phyloP scores from a whole-genome alignment of 2,329 filamentous ascomycete species.

The Blastomyces gilchristii region DNA sequence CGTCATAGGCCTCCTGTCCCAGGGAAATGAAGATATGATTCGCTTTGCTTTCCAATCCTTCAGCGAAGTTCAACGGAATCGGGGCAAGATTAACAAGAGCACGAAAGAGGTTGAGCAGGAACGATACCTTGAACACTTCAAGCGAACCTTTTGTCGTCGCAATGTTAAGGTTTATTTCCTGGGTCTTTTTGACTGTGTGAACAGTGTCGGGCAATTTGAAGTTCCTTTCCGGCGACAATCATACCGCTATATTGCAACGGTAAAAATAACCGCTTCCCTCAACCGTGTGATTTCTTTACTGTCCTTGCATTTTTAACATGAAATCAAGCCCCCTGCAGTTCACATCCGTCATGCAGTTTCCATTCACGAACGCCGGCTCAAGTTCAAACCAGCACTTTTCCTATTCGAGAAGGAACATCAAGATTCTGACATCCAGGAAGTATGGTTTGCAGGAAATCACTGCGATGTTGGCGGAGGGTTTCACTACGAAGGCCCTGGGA shows the following conservation, averaged over 20 bases:
- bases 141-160: slow-evolving; percentile 40
- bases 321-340: slow-evolving; percentile 31
- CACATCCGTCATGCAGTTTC: slow-evolving; percentile 45
- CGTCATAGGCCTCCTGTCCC: slow-evolving; percentile 40
- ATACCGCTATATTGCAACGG: slow-evolving; percentile 27
- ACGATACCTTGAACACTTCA: slow-evolving; percentile 35
- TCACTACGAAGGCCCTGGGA: slow-evolving; percentile 26
- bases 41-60: slow-evolving; percentile 37
- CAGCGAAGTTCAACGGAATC: slow-evolving; percentile 25
- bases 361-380: slow-evolving; percentile 45
- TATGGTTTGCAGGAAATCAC: slow-evolving; percentile 48
- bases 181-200: slow-evolving; percentile 48
- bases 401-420: slow-evolving; percentile 19
- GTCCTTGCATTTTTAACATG: slow-evolving; percentile 1
- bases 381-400: slow-evolving; percentile 45
- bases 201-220: slow-evolving; percentile 35
- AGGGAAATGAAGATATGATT: slow-evolving; percentile 46
- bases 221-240: slow-evolving; percentile 31
- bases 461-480: slow-evolving; percentile 47
- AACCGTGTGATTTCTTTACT: slow-evolving; percentile 15
- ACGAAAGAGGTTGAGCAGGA: slow-evolving; percentile 14
- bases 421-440: slow-evolving; percentile 39
- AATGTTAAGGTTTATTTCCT: slow-evolving; percentile 44
- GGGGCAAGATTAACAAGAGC: slow-evolving; percentile 21
- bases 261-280: slow-evolving; percentile 20